A percentile compares a stretch with the other conserved stretches of the same genome.
Evolutionary conservation across 2,329 filamentous ascomycete species (phyloP).

Genomic region (Fusarium albosuccineum): DNA sequence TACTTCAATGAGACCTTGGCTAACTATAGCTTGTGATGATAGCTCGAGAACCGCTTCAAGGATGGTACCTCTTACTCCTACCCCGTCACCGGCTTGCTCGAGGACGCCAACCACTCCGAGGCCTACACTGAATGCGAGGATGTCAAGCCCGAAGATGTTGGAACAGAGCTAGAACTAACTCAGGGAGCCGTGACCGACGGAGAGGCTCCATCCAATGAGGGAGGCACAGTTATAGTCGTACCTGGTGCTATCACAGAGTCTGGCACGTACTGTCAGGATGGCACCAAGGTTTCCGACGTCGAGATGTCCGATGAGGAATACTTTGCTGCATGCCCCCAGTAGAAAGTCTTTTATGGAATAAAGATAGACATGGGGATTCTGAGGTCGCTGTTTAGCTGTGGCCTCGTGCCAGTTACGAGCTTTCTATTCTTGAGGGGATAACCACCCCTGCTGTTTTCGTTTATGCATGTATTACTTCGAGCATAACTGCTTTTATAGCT

Average conservation of each 20-base stretch:
- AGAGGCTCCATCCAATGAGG: not conserved
- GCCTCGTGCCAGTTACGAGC: too few species aligned
- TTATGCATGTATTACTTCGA: too few species aligned
- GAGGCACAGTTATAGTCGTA: not conserved
- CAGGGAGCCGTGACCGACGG: not conserved
- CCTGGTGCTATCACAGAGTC: not conserved
- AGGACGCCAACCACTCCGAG: conserved; percentile 1
- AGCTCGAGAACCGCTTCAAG: conserved; percentile 3
- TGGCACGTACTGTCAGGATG: not conserved
- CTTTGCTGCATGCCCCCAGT: not conserved
- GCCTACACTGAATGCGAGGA: conserved; percentile 6
- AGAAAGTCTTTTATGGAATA: not conserved
- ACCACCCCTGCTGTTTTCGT: too few species aligned
- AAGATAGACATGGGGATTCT: too few species aligned
- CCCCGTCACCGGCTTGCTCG: not conserved
- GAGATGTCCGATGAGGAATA: conserved; percentile 6
- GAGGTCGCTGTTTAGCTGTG: too few species aligned
- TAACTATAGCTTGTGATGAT: not conserved
- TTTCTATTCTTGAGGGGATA: too few species aligned
- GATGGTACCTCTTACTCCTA: not conserved
- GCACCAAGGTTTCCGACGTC: not conserved
- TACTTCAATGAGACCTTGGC: not conserved
- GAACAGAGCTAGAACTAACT: not conserved
- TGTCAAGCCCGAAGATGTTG: conserved; percentile 5
- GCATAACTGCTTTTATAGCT: too few species aligned